Evolutionary conservation across 768 basidiomycete species (phyloP), one percentile per base, ranked within the genome.

Genomic region (Suillus hirtellus): DNA sequence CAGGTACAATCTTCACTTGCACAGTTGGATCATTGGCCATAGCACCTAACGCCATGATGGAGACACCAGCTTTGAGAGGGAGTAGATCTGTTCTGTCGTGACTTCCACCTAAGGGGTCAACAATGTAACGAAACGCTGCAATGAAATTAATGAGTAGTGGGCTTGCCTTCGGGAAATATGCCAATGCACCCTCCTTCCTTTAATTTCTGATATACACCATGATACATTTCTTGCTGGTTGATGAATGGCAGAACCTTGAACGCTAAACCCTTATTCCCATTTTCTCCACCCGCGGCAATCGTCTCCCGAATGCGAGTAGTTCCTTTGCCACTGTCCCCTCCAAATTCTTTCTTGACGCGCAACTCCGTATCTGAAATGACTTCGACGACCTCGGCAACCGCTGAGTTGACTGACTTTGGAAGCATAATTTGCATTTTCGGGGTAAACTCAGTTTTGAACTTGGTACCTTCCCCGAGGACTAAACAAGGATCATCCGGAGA

Each of bases 31-130:
- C 86, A 65, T 91, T 90, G 11, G 93, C 93, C 94, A 99, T 96
- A 5, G 97, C 96, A 31, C 97, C 97, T 10, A 99, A 83, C 27
- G 97, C 96, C 96, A 99, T 99, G 69, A 99, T 86, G 1, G 95
- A 92, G 42, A 99, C 96, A 5, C 97, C 97, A 35, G 97, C 97
- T 78, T 99, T 99, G 46, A 99, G 83, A 2, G 97, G 97, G 21
- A 99, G 85, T 58, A 99, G 84, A 76, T 99, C 95, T 10, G 93
- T 96, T 46, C 97, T 89, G 77, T 99, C 97, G 75, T 99, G 97
- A 63, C 96, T 98, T 62, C 97, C 97, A 68, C 97, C 96, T 98
- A 65, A 59, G 52, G 21, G 24, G 40, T 11, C 40, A 42, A 42
- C 11, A 15, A 31, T 24, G 27, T 56, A 38, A 56, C 24, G 10